These are phyloP conservation scores for Coprinopsis sp. DNA, from an alignment of 768 basidiomycete genomes.

Conservation along the genomic window DNA sequence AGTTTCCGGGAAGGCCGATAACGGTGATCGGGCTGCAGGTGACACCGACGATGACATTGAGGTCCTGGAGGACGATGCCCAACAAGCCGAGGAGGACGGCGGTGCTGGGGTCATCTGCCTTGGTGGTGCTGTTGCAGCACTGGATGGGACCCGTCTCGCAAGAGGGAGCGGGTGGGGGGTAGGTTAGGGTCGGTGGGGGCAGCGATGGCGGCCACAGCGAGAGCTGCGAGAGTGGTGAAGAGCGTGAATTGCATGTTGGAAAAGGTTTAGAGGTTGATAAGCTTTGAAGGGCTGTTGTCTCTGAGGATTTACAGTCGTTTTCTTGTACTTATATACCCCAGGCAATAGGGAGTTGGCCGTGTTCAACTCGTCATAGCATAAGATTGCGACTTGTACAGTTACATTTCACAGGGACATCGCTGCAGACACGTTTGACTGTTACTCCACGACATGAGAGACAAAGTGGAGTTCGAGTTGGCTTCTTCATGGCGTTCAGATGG, in stretches of 20 bases:
- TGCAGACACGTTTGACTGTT: too few relatives aligned
- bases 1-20: slow-evolving; percentile 17
- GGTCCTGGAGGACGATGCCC: slow-evolving; percentile 16
- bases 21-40: slow-evolving; percentile 25
- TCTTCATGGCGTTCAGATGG: too few relatives aligned
- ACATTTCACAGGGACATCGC: too few relatives aligned
- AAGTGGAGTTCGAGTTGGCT: too few relatives aligned
- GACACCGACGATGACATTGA: slow-evolving; percentile 23
- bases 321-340: too few relatives aligned
- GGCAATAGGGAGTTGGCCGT: too few relatives aligned
- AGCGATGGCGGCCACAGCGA: not conserved
- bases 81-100: slow-evolving; percentile 14
- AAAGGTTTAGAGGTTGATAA: not conserved
- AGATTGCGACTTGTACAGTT: too few relatives aligned
- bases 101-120: slow-evolving; percentile 1
- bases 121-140: slow-evolving; percentile 9
- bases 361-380: too few relatives aligned
- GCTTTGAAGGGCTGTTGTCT: not conserved
- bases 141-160: slow-evolving; percentile 4
- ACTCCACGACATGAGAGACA: too few relatives aligned
- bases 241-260: slow-evolving; percentile 6
- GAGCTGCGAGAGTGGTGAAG: not conserved
- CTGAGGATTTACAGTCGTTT: too few relatives aligned
- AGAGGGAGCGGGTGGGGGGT: not conserved
- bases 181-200: not conserved